These are phyloP conservation scores for Cochlearia excelsa DNA, from an alignment of 345 rosid species.

Conservation along the genomic window DNA sequence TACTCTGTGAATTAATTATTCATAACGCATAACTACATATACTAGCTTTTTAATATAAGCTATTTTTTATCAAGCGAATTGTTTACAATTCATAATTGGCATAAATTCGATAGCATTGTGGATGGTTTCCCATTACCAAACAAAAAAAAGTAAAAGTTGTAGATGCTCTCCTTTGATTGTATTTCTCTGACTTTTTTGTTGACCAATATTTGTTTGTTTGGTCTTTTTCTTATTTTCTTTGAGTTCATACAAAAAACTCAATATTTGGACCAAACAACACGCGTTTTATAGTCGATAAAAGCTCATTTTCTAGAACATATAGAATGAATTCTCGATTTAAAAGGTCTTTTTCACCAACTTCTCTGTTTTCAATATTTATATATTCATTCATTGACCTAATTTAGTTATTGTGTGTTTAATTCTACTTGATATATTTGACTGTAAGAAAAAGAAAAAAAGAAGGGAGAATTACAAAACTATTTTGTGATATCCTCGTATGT, in stretches of 20 bases:
- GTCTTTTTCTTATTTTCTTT: slow-evolving; percentile 1
- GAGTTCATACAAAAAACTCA: slow-evolving; percentile 24
- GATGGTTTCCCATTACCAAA: background rate
- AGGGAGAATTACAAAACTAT: too few relatives aligned
- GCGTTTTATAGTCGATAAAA: slow-evolving; percentile 15
- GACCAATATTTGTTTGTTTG: slow-evolving; percentile 10
- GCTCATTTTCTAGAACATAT: slow-evolving; percentile 26
- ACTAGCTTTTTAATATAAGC: background rate
- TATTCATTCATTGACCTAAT: too few relatives aligned
- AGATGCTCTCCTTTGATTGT: background rate
- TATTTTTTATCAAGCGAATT: background rate
- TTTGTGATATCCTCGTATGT: too few relatives aligned
- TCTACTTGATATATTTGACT: too few relatives aligned
- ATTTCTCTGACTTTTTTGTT: slow-evolving; percentile 4
- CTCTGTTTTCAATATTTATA: background rate
- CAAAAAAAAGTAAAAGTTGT: too few relatives aligned
- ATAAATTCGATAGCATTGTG: slow-evolving; percentile 9
- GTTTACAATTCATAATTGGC: slow-evolving; percentile 2
- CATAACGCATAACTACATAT: background rate
- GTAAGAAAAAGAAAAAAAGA: too few relatives aligned
- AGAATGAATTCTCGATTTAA: background rate
- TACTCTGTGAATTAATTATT: slow-evolving; percentile 6
- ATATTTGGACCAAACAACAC: slow-evolving; percentile 17
- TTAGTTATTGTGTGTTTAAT: too few relatives aligned
- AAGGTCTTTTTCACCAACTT: slow-evolving; percentile 25